Base-by-base conservation (phyloP, 129 eudicot genomes). In the Silybum marianum region DNA sequence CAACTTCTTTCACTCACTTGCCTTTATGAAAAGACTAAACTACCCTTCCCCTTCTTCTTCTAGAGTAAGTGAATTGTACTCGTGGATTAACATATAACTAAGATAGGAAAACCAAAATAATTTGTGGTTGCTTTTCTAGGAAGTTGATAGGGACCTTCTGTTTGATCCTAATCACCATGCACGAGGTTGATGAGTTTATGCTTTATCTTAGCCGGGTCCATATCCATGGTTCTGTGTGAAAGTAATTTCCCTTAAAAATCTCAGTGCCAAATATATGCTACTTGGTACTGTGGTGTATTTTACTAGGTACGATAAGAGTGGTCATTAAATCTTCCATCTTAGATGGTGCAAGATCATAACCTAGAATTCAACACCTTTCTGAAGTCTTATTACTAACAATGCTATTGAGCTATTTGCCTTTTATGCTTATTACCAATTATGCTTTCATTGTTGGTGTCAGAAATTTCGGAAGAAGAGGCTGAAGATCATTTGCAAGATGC, bases 391-490 rank as follows among this genome's bases (percentile, higher is more conserved):
- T 65, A 65, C 69, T 23, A 10, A 16, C 28, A 21, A 65, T 65
- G 69, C 38, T 83, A 71, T 65, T 67, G 83, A 84, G 46, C 39
- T 72, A 42, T 73, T n/a, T 76, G 16, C 70, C 4, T 63, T 62
- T 65, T 81, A 42, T 77, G 80, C 63, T 67, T 79, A 78, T 65
- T 36, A 71, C 30, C 22, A 25, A 63, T 60, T 67, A 25, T 67
- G 74, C 9, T 67, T 84, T 80, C 60, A n/a, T 79, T 82, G 68
- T 34, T 75, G 76, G 51, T 34, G 85, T 12, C 90, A 95, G 99
- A 95, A 86, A 95, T 95, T 82, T 84, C 99, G 3, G 99, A 93
- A 89, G 97, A 90, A 72, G 97, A 92, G 88, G 99, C 99, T 66
- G 99, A 95, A 88, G 90, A 92, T 82, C 93, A 90, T 62, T 84